These are phyloP conservation scores for Eucalyptus decipiens DNA, from an alignment of 345 rosid species.

Conservation along the genomic window DNA sequence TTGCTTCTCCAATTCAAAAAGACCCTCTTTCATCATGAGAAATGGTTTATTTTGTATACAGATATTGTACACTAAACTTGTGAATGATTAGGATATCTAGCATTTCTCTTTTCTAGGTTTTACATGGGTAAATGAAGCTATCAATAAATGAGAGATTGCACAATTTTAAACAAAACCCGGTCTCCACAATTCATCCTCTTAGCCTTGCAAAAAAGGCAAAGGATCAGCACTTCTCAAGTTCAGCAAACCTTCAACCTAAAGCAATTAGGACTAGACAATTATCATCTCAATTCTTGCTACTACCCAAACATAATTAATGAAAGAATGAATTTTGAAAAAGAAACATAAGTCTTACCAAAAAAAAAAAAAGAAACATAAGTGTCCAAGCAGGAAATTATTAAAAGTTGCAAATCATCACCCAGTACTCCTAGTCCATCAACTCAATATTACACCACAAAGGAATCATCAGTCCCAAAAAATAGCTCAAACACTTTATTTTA, in stretches of 20 bases:
- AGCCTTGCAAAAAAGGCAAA: background rate
- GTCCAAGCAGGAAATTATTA: background rate
- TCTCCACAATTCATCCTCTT: background rate
- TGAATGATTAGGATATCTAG: too few species aligned
- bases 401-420: background rate
- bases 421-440: background rate
- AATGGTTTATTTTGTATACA: too few species aligned
- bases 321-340: too few species aligned
- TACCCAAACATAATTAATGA: background rate
- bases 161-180: too few species aligned
- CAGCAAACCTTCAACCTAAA: background rate
- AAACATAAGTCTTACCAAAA: background rate
- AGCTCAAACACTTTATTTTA: background rate
- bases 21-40: too few species aligned
- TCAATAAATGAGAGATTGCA: background rate
- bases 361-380: background rate
- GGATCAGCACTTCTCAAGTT: background rate
- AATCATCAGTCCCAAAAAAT: background rate
- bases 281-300: background rate
- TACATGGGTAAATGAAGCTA: too few species aligned
- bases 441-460: background rate
- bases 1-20: too few species aligned
- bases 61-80: too few species aligned
- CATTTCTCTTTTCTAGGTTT: too few species aligned
- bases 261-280: background rate